Evolutionary conservation across 495 filamentous ascomycete species (phyloP).

Genomic region (Corynascus novoguineensis): DNA sequence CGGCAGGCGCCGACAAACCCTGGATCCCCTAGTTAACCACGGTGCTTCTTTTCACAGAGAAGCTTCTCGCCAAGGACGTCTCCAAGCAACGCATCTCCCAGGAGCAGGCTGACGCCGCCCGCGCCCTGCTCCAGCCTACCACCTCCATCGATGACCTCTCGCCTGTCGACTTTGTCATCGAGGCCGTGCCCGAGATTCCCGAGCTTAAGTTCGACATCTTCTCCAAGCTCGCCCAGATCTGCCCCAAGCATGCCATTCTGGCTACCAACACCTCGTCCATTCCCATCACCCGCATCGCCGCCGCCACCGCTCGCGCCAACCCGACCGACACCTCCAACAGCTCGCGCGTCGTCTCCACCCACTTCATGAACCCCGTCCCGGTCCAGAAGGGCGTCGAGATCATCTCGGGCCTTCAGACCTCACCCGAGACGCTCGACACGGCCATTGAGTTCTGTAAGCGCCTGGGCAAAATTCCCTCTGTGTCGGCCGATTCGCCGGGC

Average conservation of each 20-base stretch:
- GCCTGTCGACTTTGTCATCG: conserved; percentile 94
- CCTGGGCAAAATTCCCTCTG: conserved; percentile 89
- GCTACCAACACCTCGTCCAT: conserved; percentile 98
- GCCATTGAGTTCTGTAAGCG: conserved; percentile 80
- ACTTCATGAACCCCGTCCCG: conserved; percentile 99
- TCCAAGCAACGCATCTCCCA: conserved; percentile 75
- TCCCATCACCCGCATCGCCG: conserved; percentile 92
- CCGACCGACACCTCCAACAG: conserved; percentile 74
- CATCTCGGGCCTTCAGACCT: conserved; percentile 89
- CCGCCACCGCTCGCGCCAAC: conserved; percentile 62
- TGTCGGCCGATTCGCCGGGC: conserved; percentile 82
- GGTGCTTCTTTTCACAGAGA: conserved; percentile 51
- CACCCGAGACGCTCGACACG: conserved; percentile 67
- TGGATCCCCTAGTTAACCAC: neutral
- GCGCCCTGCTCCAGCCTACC: conserved; percentile 60
- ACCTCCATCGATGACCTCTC: conserved; percentile 73
- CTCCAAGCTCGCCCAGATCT: conserved; percentile 72
- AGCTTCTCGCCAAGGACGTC: conserved; percentile 88
- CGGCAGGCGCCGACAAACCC: neutral
- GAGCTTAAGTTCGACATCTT: conserved; percentile 86
- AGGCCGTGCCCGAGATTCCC: conserved; percentile 92
- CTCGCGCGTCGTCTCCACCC: conserved; percentile 86
- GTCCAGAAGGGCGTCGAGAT: conserved; percentile 98
- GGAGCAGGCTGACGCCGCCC: conserved; percentile 64
- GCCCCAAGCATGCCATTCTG: conserved; percentile 80